A percentile compares a stretch with the other conserved stretches of the same genome.
Evolutionary conservation across 225 moss, liverwort and hornwort species (phyloP).

Genomic region (Climacium dendroides): DNA sequence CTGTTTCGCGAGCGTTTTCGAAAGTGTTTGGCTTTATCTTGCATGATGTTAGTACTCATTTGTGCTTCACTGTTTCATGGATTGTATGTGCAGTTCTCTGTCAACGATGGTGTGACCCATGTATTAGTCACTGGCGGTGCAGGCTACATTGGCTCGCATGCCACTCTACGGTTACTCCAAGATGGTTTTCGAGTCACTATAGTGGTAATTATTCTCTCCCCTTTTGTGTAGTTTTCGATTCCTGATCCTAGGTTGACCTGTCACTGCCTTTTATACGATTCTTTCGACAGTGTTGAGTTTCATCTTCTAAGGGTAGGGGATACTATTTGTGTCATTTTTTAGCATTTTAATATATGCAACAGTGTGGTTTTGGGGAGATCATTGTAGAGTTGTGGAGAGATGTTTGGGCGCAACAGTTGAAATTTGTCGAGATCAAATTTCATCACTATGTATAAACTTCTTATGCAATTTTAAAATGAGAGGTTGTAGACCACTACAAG

Average conservation of each 20-base stretch:
- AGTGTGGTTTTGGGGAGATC: neutral
- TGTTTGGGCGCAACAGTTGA: neutral
- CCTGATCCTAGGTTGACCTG: neutral
- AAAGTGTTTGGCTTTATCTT: neutral
- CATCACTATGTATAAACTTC: neutral
- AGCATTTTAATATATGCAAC: neutral
- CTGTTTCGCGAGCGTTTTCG: neutral
- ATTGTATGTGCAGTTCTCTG: slow-evolving; percentile 45
- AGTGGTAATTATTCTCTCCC: slow-evolving; percentile 26
- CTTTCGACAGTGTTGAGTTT: neutral
- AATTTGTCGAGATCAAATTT: neutral
- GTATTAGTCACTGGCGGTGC: slow-evolving; percentile 94
- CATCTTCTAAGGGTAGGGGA: neutral
- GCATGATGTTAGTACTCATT: neutral
- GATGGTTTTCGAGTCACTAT: slow-evolving; percentile 75
- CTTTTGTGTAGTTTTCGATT: neutral
- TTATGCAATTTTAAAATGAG: neutral
- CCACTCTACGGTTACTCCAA: slow-evolving; percentile 65
- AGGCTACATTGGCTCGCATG: slow-evolving; percentile 92
- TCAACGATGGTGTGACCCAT: slow-evolving; percentile 62
- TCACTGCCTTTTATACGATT: neutral
- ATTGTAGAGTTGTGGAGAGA: neutral
- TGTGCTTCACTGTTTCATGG: neutral
- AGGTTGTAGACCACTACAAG: neutral
- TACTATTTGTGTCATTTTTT: neutral